Evolutionary conservation across 768 basidiomycete genomes (phyloP), one percentile per base, ranked within the genome.

Genomic region (Hysterangium stoloniferum): DNA sequence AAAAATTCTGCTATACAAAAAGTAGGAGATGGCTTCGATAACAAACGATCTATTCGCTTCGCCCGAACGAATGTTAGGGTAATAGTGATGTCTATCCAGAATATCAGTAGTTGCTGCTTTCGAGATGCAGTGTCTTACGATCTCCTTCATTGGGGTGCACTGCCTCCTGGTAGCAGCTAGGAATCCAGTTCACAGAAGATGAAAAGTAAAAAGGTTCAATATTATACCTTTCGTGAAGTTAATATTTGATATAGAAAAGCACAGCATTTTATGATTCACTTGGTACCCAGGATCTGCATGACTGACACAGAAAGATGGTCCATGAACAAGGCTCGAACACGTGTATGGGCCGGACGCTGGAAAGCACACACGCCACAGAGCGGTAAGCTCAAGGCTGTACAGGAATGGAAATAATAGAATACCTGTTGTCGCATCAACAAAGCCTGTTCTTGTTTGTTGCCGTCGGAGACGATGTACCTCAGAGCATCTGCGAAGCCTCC

Each of bases 171-270:
- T 76, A 84, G 48, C 80, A 73, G 1, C 79, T 78, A 2, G 82
- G 82, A 54, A 82, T 84, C 80, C 79, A 81, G 53, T 78, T 80
- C 2, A 78, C 59, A 1, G 78, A 76, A 1, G 79, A 80, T 0
- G 78, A 77, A 59, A 80, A 82, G 58, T 77, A 82, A 61, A 82
- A 81, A 0, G 80, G 80, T 54, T 82, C 80, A 51, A 82, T 67
- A 36, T 67, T 66, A 49, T 76, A 79, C 58, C 79, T 73, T 35
- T 5, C 25, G 12, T 8, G 35, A 3, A 25, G 31, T 20, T 8
- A 22, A 8, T 27, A 32, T 19, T 12, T 9, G 29, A 32, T 52
- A 34, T 24, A 38, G 47, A n/a, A n/a, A n/a, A n/a, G n/a, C n/a
- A n/a, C n/a, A n/a, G n/a, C n/a, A n/a, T n/a, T n/a, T n/a, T n/a